These are phyloP conservation scores for Immersiella caudata DNA, from an alignment of 495 filamentous ascomycete genomes.

Conservation along the genomic window DNA sequence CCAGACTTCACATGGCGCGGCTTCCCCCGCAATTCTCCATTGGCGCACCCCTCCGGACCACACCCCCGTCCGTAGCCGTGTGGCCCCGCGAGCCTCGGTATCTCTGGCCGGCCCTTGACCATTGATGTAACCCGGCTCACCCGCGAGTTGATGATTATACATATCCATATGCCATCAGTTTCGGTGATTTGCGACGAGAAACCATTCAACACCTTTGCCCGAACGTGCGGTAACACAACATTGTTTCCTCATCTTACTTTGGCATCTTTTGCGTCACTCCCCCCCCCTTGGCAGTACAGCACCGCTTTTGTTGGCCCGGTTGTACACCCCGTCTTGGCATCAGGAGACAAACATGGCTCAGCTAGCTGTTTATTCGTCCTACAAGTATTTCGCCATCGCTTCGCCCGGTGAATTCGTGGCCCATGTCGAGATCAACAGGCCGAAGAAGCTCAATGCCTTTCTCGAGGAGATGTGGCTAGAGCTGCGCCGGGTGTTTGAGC, in stretches of 20 bases:
- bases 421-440: conserved; percentile 91
- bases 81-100: conserved; percentile 17
- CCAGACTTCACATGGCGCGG: background rate
- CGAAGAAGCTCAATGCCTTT: conserved; percentile 90
- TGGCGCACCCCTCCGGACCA: background rate
- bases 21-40: background rate
- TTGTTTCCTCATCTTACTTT: background rate
- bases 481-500: conserved; percentile 69
- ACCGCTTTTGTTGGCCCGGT: background rate
- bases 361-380: conserved; percentile 43
- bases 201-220: background rate
- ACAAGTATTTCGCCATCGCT: conserved; percentile 76
- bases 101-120: background rate
- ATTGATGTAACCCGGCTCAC: background rate
- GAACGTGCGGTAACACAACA: background rate
- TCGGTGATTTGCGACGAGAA: background rate
- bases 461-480: conserved; percentile 89
- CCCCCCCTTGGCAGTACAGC: background rate
- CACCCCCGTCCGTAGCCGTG: background rate
- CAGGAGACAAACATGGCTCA: conserved; percentile 26
- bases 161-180: background rate
- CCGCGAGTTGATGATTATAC: background rate
- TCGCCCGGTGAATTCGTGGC: conserved; percentile 75
- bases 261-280: background rate
- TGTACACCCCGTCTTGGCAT: background rate